Percentiles rank a stretch among this genome's conserved stretches.
Evolutionary conservation across 805 yeast genomes (phyloP).

Genomic region (Dipodascus geniculatus): DNA sequence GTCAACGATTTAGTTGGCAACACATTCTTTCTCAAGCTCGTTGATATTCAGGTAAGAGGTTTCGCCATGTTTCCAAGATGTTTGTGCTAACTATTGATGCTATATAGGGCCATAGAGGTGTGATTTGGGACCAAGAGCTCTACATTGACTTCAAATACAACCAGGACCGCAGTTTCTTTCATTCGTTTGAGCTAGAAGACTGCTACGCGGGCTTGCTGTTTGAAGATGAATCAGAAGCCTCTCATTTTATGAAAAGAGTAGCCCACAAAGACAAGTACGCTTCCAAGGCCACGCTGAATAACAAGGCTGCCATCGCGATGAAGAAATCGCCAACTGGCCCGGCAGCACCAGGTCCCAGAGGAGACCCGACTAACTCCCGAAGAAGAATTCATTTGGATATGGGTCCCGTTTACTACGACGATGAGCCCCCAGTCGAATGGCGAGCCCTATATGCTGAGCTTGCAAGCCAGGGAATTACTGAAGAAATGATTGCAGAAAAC

Average conservation of each 20-base stretch:
- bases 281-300: conserved; percentile 72
- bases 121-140: conserved; percentile 94
- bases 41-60: conserved; percentile 46
- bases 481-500: conserved; percentile 82
- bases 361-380: conserved; percentile 33
- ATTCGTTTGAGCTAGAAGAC: conserved; percentile 85
- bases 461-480: conserved; percentile 68
- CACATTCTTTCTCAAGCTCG: conserved; percentile 80
- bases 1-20: conserved; percentile 93
- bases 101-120: conserved; percentile 73
- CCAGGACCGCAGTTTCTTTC: conserved; percentile 92
- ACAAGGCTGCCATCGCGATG: conserved; percentile 79
- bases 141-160: conserved; percentile 79
- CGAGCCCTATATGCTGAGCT: conserved; percentile 58
- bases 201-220: conserved; percentile 79
- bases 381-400: conserved; percentile 20
- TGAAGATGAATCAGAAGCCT: conserved; percentile 81
- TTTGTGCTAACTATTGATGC: no score
- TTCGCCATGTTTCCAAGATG: no score
- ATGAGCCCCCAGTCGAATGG: conserved; percentile 78
- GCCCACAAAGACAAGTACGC: conserved; percentile 68
- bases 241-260: conserved; percentile 73
- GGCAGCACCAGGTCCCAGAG: conserved; percentile 46
- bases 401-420: conserved; percentile 52
- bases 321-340: conserved; percentile 33